A percentile compares a stretch with the other conserved stretches of the same genome.
Conservation (phyloP, 148 eudicot species). For the Camellia sinensis region DNA sequence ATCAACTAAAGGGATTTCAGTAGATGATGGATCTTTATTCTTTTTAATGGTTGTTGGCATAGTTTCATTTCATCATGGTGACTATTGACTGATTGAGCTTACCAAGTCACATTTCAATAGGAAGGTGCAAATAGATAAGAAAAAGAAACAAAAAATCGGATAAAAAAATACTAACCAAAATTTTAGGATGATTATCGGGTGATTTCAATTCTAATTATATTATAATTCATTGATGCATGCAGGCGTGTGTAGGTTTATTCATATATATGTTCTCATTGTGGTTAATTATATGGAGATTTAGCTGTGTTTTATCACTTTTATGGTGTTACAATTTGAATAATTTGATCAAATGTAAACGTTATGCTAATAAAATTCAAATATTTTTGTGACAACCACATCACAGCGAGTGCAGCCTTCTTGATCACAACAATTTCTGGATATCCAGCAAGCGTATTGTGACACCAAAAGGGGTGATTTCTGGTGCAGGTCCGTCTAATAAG, state of each 20-base stretch:
- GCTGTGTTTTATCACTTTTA: neutral
- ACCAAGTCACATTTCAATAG: neutral
- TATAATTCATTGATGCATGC: neutral
- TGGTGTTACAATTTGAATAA: neutral
- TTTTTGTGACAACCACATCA: conserved; percentile 36
- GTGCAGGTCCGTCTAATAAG: conserved; percentile 57
- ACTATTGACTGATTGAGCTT: neutral
- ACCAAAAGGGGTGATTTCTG: conserved; percentile 67
- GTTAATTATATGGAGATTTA: neutral
- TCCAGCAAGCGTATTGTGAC: conserved; percentile 91
- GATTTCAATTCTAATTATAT: neutral
- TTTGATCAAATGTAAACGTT: neutral
- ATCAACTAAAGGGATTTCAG: neutral
- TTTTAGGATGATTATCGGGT: neutral
- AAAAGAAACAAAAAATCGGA: neutral
- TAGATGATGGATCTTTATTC: neutral
- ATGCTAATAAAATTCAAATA: neutral
- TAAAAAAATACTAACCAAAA: neutral
- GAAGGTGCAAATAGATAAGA: neutral
- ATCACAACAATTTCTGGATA: conserved; percentile 76
- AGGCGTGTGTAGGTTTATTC: neutral
- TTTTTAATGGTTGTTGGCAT: neutral
- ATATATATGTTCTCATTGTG: neutral
- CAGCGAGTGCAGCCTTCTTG: conserved; percentile 66
- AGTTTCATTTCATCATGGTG: neutral